Base-by-base conservation (phyloP, 2,329 filamentous ascomycete species). In the Fusarium sp. region DNA sequence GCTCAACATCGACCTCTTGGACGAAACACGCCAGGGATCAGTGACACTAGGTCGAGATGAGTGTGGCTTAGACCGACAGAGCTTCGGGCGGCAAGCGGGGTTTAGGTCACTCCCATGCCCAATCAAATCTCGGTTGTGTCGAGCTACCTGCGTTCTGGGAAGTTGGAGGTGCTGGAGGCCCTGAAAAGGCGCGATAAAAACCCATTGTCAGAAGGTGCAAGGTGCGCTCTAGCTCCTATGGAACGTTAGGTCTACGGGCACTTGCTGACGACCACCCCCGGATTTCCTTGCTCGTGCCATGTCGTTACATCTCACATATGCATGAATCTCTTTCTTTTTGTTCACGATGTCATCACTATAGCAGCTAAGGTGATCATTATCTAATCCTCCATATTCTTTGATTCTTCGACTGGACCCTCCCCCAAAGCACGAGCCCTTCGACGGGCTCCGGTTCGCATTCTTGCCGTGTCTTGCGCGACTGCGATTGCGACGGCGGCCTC, bases 401-500 rank as follows among this genome's bases (percentile, higher is more conserved):
- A 56, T 58, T 45, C 47, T 43, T 36, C 24, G n/a, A 28, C 51
- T 45, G 48, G 43, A 48, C 38, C 36, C 48, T 58, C 67, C 21
- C 48, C 52, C 34, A 47, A 48, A 63, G 46, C 60, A 65, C 55
- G 59, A 66, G 67, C 64, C 34, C 58, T 63, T 69, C 20, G 56
- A 66, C 58, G 44, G 65, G 63, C 65, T 57, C 50, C 39, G 52
- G 42, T 50, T 58, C 46, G 24, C 52, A 49, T 62, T 65, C 51
- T 39, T 61, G 34, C 39, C 24, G 49, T 68, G 50, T 64, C 49
- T 61, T 53, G 62, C 57, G 57, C 62, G 47, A 55, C 55, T 56
- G 64, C 55, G 71, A 69, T 69, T 71, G 64, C 53, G 71, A 69
- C 71, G 71, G 71, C 71, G 71, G 71, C 71, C 71, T 73, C 71